These are phyloP conservation scores for Capsella bursapastoris DNA, from an alignment of 345 rosid species.

Conservation along the genomic window DNA sequence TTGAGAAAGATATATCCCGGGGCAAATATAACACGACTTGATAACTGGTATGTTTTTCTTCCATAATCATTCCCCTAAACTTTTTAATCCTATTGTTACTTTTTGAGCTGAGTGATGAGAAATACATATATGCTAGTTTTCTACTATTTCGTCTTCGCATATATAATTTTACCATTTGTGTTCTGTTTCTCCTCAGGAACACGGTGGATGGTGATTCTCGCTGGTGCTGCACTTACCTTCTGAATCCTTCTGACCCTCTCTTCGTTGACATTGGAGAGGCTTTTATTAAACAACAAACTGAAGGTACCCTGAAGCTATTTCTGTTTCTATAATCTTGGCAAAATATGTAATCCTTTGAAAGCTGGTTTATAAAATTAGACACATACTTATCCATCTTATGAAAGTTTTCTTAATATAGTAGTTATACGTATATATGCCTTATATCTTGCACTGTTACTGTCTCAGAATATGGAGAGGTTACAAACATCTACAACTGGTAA, in stretches of 20 bases:
- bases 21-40: slow-evolving; percentile 88
- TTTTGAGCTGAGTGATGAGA: neutral
- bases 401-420: slow-evolving; percentile 27
- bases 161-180: slow-evolving; percentile 7
- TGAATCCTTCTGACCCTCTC: slow-evolving; percentile 84
- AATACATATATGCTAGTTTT: neutral
- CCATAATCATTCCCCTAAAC: neutral
- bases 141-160: slow-evolving; percentile 19
- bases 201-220: slow-evolving; percentile 81
- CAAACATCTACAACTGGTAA: slow-evolving; percentile 96
- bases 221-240: slow-evolving; percentile 98
- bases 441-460: slow-evolving; percentile 25
- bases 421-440: neutral
- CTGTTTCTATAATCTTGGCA: slow-evolving; percentile 10
- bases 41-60: slow-evolving; percentile 68
- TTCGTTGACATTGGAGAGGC: slow-evolving; percentile 88
- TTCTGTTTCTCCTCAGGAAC: slow-evolving; percentile 59
- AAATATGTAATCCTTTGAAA: slow-evolving; percentile 1
- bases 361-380: slow-evolving; percentile 11
- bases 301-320: slow-evolving; percentile 56
- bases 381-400: slow-evolving; percentile 16
- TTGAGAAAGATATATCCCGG: slow-evolving; percentile 69
- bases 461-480: slow-evolving; percentile 95
- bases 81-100: neutral
- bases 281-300: slow-evolving; percentile 72